Evolutionary conservation across 176 grass and related monocot species (phyloP), one percentile per base, ranked within the genome.

Genomic region (Oryza officinalis): DNA sequence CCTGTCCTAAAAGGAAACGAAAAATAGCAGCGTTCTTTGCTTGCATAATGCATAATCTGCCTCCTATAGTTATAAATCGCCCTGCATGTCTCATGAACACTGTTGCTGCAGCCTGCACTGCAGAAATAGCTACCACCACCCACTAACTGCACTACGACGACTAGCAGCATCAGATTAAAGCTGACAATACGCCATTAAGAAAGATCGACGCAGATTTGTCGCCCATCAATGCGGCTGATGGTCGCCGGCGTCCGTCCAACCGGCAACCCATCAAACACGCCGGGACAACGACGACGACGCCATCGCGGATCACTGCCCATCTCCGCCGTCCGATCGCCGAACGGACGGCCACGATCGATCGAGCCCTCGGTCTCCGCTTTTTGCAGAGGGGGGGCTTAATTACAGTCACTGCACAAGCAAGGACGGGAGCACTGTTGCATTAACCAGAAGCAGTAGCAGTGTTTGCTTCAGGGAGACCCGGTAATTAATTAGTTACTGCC

Each of bases 381-480:
- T 45, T 46, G 59, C 76, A 65, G 40, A 65, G 35, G 79, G 18
- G 35, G 66, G 18, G 14, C 5, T 71, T 81, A 71, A 81, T 28
- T 63, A 27, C 69, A 37, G 40, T 22, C 49, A 49, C 79, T 61
- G 79, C 49, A 4, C 0, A 13, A 10, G 63, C 43, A 59, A 43
- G 77, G 69, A 86, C 60, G 13, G 0, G 49, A 11, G 3, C 60
- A 45, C 71, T 81, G 26, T 68, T 75, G 18, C 85, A 75, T 81
- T 86, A 75, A 73, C 33, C 67, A 27, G 0, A 13, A 47, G 45
- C 45, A 14, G 45, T 47, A 46, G 35, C 12, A 13, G 13, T 59
- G 20, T 59, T 59, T 59, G 20, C 54, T n/a, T n/a, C 54, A 23
- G 54, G 10, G 54, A 59, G 54, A 59, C 13, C 6, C 22, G 13